These are phyloP conservation scores for Trichoderma asperellum DNA, from an alignment of 2,329 filamentous ascomycete species.

Conservation along the genomic window DNA sequence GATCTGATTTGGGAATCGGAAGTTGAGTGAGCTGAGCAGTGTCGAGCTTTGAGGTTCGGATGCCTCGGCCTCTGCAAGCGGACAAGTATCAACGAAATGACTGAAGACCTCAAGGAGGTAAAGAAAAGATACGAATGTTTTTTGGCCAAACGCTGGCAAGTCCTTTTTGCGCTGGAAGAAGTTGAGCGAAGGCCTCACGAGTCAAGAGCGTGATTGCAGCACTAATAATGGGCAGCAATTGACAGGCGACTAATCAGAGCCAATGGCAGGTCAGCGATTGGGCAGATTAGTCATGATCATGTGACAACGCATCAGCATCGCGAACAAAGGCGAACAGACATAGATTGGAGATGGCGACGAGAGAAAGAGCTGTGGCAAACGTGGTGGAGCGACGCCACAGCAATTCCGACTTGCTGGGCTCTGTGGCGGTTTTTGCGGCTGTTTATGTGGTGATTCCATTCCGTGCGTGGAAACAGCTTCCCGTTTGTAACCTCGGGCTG, in stretches of 20 bases:
- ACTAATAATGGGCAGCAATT: conserved; percentile 6
- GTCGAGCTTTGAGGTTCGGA: not conserved
- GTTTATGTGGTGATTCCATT: not conserved
- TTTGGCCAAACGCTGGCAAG: not conserved
- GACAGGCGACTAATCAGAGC: conserved; percentile 4
- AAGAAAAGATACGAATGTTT: not conserved
- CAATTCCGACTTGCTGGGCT: not conserved
- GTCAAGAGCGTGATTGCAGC: conserved; percentile 21
- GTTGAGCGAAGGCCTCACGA: conserved; percentile 19
- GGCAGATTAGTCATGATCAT: conserved; percentile 23
- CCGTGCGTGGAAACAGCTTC: not conserved
- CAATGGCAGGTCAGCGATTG: not conserved
- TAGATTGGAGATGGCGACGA: not conserved
- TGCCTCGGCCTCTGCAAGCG: not conserved
- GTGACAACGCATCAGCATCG: conserved; percentile 24
- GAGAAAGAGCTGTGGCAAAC: not conserved
- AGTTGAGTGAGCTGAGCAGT: not conserved
- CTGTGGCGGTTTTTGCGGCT: not conserved
- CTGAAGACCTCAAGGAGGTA: not conserved
- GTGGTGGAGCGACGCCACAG: conserved; percentile 20
- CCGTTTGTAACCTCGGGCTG: conserved; percentile 1
- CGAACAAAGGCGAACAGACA: not conserved
- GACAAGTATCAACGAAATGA: not conserved
- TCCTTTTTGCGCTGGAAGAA: not conserved
- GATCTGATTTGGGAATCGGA: conserved; percentile 12